A percentile compares a stretch with the other conserved stretches of the same genome.
Evolutionary conservation across 2,329 filamentous ascomycete genomes (phyloP).

Genomic region (Pyrenophora teres): DNA sequence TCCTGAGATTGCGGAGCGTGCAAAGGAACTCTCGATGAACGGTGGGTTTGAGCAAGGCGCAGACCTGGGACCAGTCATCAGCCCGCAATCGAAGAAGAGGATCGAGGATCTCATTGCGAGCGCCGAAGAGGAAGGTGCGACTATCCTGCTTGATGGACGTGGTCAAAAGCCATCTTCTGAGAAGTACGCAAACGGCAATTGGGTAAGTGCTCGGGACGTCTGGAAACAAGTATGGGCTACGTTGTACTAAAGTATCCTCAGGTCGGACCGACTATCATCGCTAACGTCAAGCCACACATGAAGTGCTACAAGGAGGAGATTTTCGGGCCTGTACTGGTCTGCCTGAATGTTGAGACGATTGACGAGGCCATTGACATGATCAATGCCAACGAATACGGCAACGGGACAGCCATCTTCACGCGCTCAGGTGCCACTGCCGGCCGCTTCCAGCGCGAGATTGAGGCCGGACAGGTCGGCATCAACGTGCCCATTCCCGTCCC

Average conservation of each 20-base stretch:
- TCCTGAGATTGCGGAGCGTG: constrained; percentile 74
- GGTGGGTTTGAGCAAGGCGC: constrained; percentile 81
- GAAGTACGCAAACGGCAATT: constrained; percentile 86
- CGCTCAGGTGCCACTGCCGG: constrained; percentile 76
- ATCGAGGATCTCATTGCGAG: constrained; percentile 77
- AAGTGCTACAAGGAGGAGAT: constrained; percentile 85
- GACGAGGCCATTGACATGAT: constrained; percentile 81
- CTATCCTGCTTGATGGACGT: constrained; percentile 79
- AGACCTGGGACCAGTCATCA: constrained; percentile 82
- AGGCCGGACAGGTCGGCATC: constrained; percentile 84
- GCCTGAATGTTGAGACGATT: constrained; percentile 75
- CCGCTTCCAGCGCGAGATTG: constrained; percentile 77
- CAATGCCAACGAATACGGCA: constrained; percentile 85
- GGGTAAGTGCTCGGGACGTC: constrained; percentile 52
- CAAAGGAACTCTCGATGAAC: constrained; percentile 73
- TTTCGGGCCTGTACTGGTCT: constrained; percentile 83
- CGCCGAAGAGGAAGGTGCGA: constrained; percentile 80
- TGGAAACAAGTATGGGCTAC: not conserved
- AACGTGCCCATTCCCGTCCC: constrained; percentile 77
- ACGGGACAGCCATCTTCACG: constrained; percentile 85
- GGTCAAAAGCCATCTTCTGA: constrained; percentile 69
- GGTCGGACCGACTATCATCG: constrained; percentile 81
- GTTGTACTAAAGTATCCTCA: constrained; percentile 42
- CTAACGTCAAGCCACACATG: constrained; percentile 80
- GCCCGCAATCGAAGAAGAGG: constrained; percentile 75